Evolutionary conservation across 2,329 filamentous ascomycete species (phyloP).

Genomic region (Microdochium trichocladiopsis): DNA sequence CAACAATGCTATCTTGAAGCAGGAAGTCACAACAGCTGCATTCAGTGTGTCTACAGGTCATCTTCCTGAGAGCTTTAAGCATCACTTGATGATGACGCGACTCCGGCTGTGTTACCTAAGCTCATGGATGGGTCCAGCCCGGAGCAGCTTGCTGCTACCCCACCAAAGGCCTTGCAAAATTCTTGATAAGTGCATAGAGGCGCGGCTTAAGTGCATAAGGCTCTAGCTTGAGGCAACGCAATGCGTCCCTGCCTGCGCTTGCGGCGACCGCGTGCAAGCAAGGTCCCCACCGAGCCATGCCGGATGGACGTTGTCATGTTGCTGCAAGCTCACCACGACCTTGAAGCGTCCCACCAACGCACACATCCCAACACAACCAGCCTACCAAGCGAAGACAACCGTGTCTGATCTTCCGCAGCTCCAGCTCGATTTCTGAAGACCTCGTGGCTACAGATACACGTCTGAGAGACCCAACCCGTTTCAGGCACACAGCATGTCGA

Average conservation of each 20-base stretch:
- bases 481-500: constrained; percentile 17
- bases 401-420: background rate
- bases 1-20: too few relatives aligned
- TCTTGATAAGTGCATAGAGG: background rate
- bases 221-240: background rate
- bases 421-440: background rate
- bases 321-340: background rate
- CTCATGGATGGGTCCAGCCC: background rate
- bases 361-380: background rate
- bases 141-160: background rate
- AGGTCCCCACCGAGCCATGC: background rate
- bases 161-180: background rate
- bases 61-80: too few relatives aligned
- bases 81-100: too few relatives aligned
- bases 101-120: background rate
- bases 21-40: too few relatives aligned
- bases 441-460: too few relatives aligned
- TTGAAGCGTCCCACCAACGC: background rate
- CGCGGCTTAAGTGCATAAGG: background rate
- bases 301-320: background rate
- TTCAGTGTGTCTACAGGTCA: too few relatives aligned
- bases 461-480: background rate
- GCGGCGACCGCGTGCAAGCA: background rate
- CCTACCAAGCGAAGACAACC: background rate
- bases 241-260: background rate